phyloP scores from a whole-genome alignment of 2,329 filamentous ascomycete species.

The Cordyceps fumosorosea region DNA sequence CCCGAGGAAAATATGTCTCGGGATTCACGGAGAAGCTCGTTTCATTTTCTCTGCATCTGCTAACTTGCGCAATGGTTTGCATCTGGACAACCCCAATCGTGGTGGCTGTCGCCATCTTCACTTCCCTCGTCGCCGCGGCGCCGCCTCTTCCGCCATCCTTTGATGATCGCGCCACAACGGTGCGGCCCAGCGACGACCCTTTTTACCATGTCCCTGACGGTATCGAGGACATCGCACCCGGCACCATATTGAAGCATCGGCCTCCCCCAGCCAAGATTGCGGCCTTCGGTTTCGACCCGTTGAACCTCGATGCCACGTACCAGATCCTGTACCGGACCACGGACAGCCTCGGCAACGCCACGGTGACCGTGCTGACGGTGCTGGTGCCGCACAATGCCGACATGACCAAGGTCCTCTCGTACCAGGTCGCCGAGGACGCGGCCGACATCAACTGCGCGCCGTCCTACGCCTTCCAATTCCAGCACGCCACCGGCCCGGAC shows the following conservation, averaged over 20 bases:
- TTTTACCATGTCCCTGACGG: conserved; percentile 20
- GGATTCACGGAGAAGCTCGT: neutral
- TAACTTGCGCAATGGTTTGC: neutral
- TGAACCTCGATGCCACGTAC: conserved; percentile 17
- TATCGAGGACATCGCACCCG: conserved; percentile 14
- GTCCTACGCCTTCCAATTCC: conserved; percentile 21
- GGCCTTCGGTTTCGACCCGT: conserved; percentile 15
- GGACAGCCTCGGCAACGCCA: conserved; percentile 28
- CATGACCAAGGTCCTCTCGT: conserved; percentile 30
- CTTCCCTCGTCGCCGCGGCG: neutral
- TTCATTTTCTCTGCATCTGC: neutral
- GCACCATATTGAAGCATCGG: conserved; percentile 19
- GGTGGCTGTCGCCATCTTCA: neutral
- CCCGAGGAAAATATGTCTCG: neutral
- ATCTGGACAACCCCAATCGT: neutral
- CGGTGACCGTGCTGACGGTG: conserved; percentile 32
- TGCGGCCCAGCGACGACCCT: conserved; percentile 18
- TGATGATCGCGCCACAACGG: neutral
- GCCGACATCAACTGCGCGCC: conserved; percentile 29
- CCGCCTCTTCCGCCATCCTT: neutral
- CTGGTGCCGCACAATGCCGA: conserved; percentile 28
- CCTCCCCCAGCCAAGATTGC: conserved; percentile 18
- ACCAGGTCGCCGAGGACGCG: conserved; percentile 35
- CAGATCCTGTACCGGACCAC: conserved; percentile 36
- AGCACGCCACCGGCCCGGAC: conserved; percentile 22